phyloP scores from a whole-genome alignment of 2,329 filamentous ascomycete genomes.

The Fusarium newnesense region DNA sequence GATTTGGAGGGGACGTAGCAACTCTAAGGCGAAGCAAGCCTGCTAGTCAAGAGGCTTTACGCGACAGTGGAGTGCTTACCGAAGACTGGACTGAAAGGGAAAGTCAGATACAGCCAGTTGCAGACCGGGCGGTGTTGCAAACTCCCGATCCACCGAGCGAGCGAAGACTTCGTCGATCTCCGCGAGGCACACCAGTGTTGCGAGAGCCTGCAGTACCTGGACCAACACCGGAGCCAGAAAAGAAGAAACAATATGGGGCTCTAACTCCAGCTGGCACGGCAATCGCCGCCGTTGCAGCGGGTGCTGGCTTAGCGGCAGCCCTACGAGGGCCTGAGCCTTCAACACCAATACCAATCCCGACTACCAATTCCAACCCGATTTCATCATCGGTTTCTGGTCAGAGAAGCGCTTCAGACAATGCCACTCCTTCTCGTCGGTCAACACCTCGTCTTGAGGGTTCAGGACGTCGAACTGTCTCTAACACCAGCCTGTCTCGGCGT shows the following conservation, averaged over 20 bases:
- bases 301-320: slow-evolving; percentile 31
- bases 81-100: slow-evolving; percentile 56
- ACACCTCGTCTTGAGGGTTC: slow-evolving; percentile 39
- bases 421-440: slow-evolving; percentile 32
- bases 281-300: slow-evolving; percentile 22
- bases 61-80: slow-evolving; percentile 68
- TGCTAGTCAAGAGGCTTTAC: slow-evolving; percentile 50
- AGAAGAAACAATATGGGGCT: slow-evolving; percentile 50
- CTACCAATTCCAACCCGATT: slow-evolving; percentile 19
- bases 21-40: slow-evolving; percentile 50
- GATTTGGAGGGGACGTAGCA: slow-evolving; percentile 56
- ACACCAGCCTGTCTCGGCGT: slow-evolving; percentile 62
- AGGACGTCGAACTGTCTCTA: slow-evolving; percentile 60
- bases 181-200: slow-evolving; percentile 53
- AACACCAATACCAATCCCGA: slow-evolving; percentile 27
- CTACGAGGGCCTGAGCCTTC: slow-evolving; percentile 17
- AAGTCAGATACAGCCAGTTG: slow-evolving; percentile 35
- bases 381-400: slow-evolving; percentile 14
- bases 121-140: slow-evolving; percentile 35
- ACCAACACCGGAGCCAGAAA: slow-evolving; percentile 58
- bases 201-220: slow-evolving; percentile 51
- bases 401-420: slow-evolving; percentile 54
- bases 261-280: slow-evolving; percentile 35
- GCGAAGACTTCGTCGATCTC: slow-evolving; percentile 46
- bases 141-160: slow-evolving; percentile 45